phyloP scores from a whole-genome alignment of 441 rosid genomes.

The Omphalea diandra region DNA sequence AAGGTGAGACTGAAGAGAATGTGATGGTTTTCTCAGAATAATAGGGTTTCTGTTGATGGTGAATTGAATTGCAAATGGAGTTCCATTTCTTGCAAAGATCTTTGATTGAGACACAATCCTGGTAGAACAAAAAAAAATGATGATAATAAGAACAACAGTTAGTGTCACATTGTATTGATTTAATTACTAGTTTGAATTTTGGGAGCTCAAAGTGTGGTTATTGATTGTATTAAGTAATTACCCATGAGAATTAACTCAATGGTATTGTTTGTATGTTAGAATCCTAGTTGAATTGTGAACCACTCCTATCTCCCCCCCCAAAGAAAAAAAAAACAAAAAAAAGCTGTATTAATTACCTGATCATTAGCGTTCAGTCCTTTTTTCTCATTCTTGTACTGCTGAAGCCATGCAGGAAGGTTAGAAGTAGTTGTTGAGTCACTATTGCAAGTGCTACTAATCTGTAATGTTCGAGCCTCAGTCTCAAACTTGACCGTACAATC shows the following conservation, averaged over 20 bases:
- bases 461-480: conserved; percentile 30
- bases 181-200: too few relatives aligned
- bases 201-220: too few relatives aligned
- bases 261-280: too few relatives aligned
- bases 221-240: conserved; percentile 17
- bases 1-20: conserved; percentile 58
- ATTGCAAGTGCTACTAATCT: conserved; percentile 20
- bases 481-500: conserved; percentile 38
- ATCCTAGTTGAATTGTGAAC: too few relatives aligned
- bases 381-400: conserved; percentile 52
- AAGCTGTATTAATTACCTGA: conserved; percentile 46
- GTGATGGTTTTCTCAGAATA: conserved; percentile 48
- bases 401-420: conserved; percentile 66
- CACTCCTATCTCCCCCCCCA: too few relatives aligned
- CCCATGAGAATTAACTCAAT: conserved; percentile 16
- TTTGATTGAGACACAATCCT: conserved; percentile 51
- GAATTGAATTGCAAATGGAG: conserved; percentile 54
- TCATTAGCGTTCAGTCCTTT: conserved; percentile 26
- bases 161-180: background rate
- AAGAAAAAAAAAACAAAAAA: too few relatives aligned
- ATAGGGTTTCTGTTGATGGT: conserved; percentile 41
- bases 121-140: conserved; percentile 18
- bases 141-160: background rate
- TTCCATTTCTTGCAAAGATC: conserved; percentile 68
- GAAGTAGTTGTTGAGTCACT: conserved; percentile 35